Evolutionary conservation across 2,329 filamentous ascomycete genomes (phyloP), one percentile per base, ranked within the genome.

Genomic region (Gnomoniopsis smithogilvyi): DNA sequence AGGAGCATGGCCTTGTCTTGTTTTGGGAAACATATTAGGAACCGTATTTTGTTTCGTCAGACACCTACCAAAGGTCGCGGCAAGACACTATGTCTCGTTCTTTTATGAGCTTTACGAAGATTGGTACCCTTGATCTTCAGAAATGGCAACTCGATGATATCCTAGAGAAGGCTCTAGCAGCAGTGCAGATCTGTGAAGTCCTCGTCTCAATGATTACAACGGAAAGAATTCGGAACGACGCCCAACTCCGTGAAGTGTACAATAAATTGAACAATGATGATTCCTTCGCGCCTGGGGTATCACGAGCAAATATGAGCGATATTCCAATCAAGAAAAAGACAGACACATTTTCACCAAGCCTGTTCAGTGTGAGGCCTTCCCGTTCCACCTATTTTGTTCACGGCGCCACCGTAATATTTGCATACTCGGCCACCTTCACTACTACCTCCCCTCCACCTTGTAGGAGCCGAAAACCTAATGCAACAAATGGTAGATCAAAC

Each of bases 401-500:
- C 69, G 60, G 48, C 58, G 67, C 59, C 62, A 66, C 43, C 57
- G 69, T 66, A n/a, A 66, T 65, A 49, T 68, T 67, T 10, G 67
- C 63, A 46, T 68, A 67, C n/a, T 70, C 67, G 63, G 67, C 66
- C 11, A 71, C 64, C 43, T 59, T 66, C 3, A 69, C 55, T 12
- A 67, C 67, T 19, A 67, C 50, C 54, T 64, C 64, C 6, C 63
- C 65, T 3, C 62, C 64, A 46, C 62, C 64, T 15, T 76, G 70
- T 70, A 73, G 73, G 38, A 75, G 60, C 56, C 69, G 79, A 68
- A 65, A 73, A 47, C 74, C 76, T 70, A 80, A 73, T 19, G 76
- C 73, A 58, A 85, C 76, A 24, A 86, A 69, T 1, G 86, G 86
- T 56, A 87, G 79, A 56, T 83, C 76, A 10, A 83, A 80, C 68